phyloP scores from a whole-genome alignment of 495 filamentous ascomycete species.

The Amphirosellinia nigrospora region DNA sequence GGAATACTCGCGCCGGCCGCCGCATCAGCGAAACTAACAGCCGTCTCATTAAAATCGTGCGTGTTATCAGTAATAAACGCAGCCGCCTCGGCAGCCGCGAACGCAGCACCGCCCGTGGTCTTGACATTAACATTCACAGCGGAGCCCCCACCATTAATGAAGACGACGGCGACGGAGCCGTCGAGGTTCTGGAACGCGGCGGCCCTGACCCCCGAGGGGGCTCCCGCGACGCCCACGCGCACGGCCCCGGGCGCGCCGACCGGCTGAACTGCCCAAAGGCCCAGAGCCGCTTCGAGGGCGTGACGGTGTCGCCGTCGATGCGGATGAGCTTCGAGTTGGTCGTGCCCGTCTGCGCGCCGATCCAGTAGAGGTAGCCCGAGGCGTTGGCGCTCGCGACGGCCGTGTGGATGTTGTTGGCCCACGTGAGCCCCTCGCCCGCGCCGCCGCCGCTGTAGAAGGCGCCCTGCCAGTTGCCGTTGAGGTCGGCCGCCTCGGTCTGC shows the following conservation, averaged over 20 bases:
- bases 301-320: constrained; percentile 39
- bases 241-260: constrained; percentile 56
- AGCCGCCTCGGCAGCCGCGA: constrained; percentile 19
- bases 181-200: constrained; percentile 56
- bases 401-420: constrained; percentile 59
- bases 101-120: constrained; percentile 26
- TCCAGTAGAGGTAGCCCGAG: constrained; percentile 61
- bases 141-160: constrained; percentile 50
- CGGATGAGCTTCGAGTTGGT: constrained; percentile 51
- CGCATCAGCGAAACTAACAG: constrained; percentile 25
- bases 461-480: constrained; percentile 49
- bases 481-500: constrained; percentile 60
- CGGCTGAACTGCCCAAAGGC: constrained; percentile 53
- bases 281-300: constrained; percentile 53
- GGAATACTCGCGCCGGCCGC: constrained; percentile 30
- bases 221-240: constrained; percentile 45
- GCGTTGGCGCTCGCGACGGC: constrained; percentile 50
- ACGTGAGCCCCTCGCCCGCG: constrained; percentile 54
- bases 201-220: constrained; percentile 39
- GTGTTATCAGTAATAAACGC: constrained; percentile 44
- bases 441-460: constrained; percentile 53
- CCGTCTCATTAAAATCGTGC: constrained; percentile 30
- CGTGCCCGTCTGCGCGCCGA: constrained; percentile 51
- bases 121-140: constrained; percentile 31
- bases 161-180: constrained; percentile 47